These are phyloP conservation scores for Odontarrhena argentea DNA, from an alignment of 345 rosid genomes.

Conservation along the genomic window DNA sequence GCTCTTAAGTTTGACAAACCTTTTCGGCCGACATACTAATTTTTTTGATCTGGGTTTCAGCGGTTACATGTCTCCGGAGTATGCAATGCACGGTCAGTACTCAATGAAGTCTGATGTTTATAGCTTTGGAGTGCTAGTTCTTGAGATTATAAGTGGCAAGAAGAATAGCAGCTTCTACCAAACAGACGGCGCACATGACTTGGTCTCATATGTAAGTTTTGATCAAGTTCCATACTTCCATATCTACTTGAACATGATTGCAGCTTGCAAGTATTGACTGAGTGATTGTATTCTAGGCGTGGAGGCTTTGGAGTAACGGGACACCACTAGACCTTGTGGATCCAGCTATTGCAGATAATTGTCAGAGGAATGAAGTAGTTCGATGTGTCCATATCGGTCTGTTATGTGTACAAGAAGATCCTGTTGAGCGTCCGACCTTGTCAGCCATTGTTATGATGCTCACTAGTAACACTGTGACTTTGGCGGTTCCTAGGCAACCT, in stretches of 20 bases:
- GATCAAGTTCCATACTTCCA: neutral
- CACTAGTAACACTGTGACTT: slow-evolving; percentile 41
- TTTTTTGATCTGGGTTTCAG: slow-evolving; percentile 15
- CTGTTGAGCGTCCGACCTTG: slow-evolving; percentile 56
- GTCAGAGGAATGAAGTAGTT: slow-evolving; percentile 48
- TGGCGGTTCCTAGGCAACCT: slow-evolving; percentile 47
- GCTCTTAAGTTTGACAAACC: neutral
- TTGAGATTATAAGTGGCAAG: slow-evolving; percentile 43
- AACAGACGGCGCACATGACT: slow-evolving; percentile 26
- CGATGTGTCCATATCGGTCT: slow-evolving; percentile 60
- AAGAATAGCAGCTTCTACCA: slow-evolving; percentile 35
- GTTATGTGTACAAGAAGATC: slow-evolving; percentile 68
- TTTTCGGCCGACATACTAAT: slow-evolving; percentile 14
- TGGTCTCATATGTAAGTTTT: slow-evolving; percentile 41
- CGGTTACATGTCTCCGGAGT: slow-evolving; percentile 53
- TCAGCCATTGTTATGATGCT: slow-evolving; percentile 49
- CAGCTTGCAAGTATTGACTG: slow-evolving; percentile 13
- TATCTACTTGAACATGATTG: neutral
- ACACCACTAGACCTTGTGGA: slow-evolving; percentile 53
- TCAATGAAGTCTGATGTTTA: slow-evolving; percentile 44
- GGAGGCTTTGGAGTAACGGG: slow-evolving; percentile 61
- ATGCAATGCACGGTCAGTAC: slow-evolving; percentile 43
- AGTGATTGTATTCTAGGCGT: slow-evolving; percentile 45
- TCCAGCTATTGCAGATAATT: slow-evolving; percentile 39
- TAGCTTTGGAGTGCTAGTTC: slow-evolving; percentile 42